Conservation (phyloP, 257 asterid genomes). For the Nicotiana tabacum region DNA sequence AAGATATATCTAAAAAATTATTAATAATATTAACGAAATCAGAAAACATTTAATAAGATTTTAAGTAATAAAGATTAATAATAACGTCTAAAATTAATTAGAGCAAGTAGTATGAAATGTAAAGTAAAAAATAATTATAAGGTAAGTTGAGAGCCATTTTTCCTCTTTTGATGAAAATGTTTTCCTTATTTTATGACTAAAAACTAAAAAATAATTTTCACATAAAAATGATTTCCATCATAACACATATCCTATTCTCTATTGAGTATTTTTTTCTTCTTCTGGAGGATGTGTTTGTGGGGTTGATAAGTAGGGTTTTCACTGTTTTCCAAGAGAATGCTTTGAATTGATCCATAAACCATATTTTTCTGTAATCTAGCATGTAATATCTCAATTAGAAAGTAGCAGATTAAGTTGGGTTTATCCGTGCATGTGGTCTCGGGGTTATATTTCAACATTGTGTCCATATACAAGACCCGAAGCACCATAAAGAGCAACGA, state of each 20-base stretch:
- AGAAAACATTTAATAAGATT: neutral
- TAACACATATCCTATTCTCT: no score
- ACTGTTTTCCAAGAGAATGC: conserved; percentile 1
- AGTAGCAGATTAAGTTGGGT: no score
- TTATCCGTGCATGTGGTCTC: no score
- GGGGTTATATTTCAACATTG: no score
- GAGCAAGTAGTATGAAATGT: neutral
- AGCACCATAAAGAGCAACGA: no score
- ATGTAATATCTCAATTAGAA: no score
- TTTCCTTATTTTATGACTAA: no score
- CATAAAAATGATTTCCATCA: no score
- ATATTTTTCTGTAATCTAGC: no score
- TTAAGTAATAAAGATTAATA: neutral
- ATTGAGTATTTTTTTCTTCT: neutral
- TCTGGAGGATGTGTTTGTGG: neutral
- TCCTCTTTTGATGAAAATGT: no score
- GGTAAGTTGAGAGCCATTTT: neutral
- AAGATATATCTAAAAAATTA: neutral
- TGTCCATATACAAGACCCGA: no score
- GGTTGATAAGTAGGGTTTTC: neutral
- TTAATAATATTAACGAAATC: neutral
- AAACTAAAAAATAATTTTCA: no score
- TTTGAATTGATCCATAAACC: neutral
- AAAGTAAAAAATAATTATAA: neutral
- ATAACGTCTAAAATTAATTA: neutral